Base-by-base conservation (phyloP, 1,139 yeast species). In the Nakaseomyces uthaithaninus region DNA sequence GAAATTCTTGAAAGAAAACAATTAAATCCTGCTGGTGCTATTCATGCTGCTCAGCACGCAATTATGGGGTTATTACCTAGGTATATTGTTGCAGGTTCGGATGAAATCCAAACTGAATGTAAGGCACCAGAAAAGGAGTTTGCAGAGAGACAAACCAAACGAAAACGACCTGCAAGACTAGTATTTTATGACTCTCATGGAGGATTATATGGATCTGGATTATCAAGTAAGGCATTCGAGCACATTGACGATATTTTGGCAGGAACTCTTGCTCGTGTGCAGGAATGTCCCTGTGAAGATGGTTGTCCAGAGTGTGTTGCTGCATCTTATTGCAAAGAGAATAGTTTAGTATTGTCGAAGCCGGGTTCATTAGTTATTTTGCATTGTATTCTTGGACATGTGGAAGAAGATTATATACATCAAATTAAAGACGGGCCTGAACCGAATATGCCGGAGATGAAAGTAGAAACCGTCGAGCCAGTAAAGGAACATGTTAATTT, bases 31-130 rank as follows among this genome's bases (percentile, higher is more conserved):
- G 91, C 97, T 0, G 98, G 86, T 2, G 94, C 93, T 0, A 85
- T 91, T n/a, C 99, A 93, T 64, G 96, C 94, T 4, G 94, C 95
- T 0, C 93, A 87, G 50, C 99, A 91, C 65, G 86, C 86, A 0
- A 65, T 89, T 1, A 80, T 86, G 73, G 81, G 82, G 38, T 70
- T 83, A 47, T 59, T 87, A 19, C 94, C 95, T 0, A 75, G 75
- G 46, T 74, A 74, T 7, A 70, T 76, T 28, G 77, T 77, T n/a
- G 68, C 76, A 18, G 75, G 77, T 3, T 71, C 74, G 2, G 80
- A 81, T 35, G 97, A 89, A 51, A 71, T 91, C 12, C 74, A 74
- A 40, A 86, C 97, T 0, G 99, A 91, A 59, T 91, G 99, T 60
- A 91, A 91, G 53, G 95, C 97, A 0, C 96, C 98, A 0, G 94